Base-by-base conservation (phyloP, 768 basidiomycete species). In the Mycena galopus region DNA sequence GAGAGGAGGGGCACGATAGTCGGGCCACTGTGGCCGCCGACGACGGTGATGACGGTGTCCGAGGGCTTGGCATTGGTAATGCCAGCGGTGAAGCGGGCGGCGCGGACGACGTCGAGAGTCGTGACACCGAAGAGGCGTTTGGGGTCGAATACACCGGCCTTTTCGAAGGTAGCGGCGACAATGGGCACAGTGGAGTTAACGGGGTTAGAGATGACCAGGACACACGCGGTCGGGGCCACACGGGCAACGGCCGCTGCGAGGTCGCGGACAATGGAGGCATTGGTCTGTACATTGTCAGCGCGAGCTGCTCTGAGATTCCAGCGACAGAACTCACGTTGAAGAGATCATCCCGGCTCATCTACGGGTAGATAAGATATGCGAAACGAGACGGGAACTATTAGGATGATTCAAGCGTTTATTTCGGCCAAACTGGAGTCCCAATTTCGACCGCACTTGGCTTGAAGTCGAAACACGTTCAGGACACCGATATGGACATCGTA, bases 151-250 rank as follows among this genome's bases (percentile, higher is more conserved):
- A 94, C 94, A 72, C 96, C 96, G 16, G 93, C 93, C 82, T 96
- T 94, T 85, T 94, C 90, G 82, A 98, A 92, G 70, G 94, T 94
- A 76, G 92, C 89, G 55, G 96, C 96, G 76, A 98, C 96, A 78
- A 99, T 98, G 78, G 98, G 97, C 71, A 99, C 98, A 73, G 98
- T 98, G 62, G 94, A 95, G 88, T 95, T 96, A 88, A 98, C 97
- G 65, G 97, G 97, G 92, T 99, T 99, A 78, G 97, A 97, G 84
- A 99, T 99, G 85, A 99, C 92, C 76, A 96, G 91, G 79, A 99
- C 88, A 85, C 94, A 92, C n/a, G 98, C 98, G 62, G 92, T 90
- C 65, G 98, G 97, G 44, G 95, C 84, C 69, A 94, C 91, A 72
- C 95, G 94, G 77, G 90, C 94, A 73, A 96, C 89, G 17, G 96